phyloP scores from a whole-genome alignment of 495 filamentous ascomycete genomes.

The Tuber microsphaerosporum region DNA sequence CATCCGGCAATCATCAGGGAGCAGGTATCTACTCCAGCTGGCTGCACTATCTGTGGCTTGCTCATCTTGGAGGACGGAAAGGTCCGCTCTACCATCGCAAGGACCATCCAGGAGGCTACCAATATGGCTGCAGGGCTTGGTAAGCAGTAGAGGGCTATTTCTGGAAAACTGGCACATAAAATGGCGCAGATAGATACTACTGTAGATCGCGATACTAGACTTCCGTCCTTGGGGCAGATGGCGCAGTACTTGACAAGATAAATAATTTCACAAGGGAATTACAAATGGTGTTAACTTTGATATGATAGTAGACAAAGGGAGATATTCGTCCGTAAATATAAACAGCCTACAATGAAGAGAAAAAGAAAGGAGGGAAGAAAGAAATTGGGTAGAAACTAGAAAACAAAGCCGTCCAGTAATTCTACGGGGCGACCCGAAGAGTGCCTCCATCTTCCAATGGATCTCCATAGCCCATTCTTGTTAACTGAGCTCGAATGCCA shows the following conservation, averaged over 20 bases:
- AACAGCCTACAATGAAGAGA: not conserved
- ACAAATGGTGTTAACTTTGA: not conserved
- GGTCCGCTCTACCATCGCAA: slow-evolving; percentile 61
- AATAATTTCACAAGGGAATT: not conserved
- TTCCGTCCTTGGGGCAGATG: not conserved
- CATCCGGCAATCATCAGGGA: slow-evolving; percentile 70
- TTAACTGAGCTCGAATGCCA: not conserved
- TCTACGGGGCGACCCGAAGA: slow-evolving; percentile 46
- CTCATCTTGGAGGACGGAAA: slow-evolving; percentile 69
- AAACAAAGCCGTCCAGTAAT: slow-evolving; percentile 46
- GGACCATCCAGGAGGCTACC: slow-evolving; percentile 70
- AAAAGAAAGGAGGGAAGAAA: not conserved
- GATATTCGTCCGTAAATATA: not conserved
- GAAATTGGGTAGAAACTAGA: slow-evolving; percentile 32
- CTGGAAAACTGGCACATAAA: not conserved
- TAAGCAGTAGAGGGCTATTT: slow-evolving; percentile 40
- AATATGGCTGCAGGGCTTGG: slow-evolving; percentile 68
- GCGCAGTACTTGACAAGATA: not conserved
- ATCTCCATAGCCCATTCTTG: not conserved
- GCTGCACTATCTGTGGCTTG: slow-evolving; percentile 71
- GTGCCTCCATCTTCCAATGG: slow-evolving; percentile 41
- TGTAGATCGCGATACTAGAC: not conserved
- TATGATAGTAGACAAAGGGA: not conserved
- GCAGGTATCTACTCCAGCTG: slow-evolving; percentile 71
- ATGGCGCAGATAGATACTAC: not conserved